These are phyloP conservation scores for Globisporangium perplexum DNA, from an alignment of 352 stramenopile genomes.

Conservation along the genomic window DNA sequence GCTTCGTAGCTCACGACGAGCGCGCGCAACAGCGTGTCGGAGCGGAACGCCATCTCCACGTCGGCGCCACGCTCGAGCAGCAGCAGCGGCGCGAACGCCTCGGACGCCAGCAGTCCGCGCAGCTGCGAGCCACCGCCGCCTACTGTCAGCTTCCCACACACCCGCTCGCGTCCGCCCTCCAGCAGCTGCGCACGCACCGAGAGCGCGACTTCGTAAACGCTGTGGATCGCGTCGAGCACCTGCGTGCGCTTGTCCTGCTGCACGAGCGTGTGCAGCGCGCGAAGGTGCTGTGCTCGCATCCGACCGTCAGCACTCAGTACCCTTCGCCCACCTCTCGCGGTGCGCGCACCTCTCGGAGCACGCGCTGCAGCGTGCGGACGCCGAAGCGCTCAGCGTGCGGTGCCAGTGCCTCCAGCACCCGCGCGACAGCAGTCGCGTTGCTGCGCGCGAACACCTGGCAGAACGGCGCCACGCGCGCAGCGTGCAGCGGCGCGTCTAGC, in stretches of 20 bases:
- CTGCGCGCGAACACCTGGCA: conserved; percentile 48
- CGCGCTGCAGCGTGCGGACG: conserved; percentile 16
- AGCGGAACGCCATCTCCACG: conserved; percentile 18
- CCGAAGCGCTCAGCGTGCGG: conserved; percentile 17
- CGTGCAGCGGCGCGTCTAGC: conserved; percentile 31
- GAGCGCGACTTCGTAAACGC: conserved; percentile 37
- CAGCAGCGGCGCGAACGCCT: conserved; percentile 16
- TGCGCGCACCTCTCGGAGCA: conserved; percentile 29
- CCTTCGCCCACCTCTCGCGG: too few species aligned
- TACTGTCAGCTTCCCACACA: too few species aligned
- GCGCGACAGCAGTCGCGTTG: conserved; percentile 20
- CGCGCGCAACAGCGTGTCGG: conserved; percentile 34
- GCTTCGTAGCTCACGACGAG: conserved; percentile 58
- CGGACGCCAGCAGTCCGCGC: conserved; percentile 19
- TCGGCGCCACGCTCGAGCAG: conserved; percentile 27
- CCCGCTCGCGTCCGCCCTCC: too few species aligned
- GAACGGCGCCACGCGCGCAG: conserved; percentile 50
- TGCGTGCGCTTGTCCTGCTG: conserved; percentile 22
- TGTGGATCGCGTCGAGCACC: conserved; percentile 36
- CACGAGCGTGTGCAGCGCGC: conserved; percentile 21
- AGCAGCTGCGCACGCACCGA: too few species aligned
- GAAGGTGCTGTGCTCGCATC: conserved; percentile 27
- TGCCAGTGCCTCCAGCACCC: conserved; percentile 22
- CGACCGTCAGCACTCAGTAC: background rate
- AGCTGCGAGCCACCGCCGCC: conserved; percentile 1